Conservation (phyloP, 83 land plant genomes). For the Diphasiastrum complanatum region DNA sequence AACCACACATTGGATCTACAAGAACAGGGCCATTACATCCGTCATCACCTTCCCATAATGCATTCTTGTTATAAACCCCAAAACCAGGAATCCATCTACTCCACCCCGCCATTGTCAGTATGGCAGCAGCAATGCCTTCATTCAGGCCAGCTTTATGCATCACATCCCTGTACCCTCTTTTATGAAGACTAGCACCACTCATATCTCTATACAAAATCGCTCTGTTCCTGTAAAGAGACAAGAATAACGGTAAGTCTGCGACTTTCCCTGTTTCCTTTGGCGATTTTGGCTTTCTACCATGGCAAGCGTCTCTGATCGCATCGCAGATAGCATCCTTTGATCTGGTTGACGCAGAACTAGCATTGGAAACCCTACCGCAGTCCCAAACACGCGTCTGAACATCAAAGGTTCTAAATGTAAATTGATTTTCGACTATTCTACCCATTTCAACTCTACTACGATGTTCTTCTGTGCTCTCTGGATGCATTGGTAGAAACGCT, state of each 20-base stretch:
- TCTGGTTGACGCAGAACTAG: conserved; percentile 34
- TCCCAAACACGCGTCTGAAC: conserved; percentile 33
- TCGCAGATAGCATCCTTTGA: conserved; percentile 48
- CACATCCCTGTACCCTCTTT: conserved; percentile 41
- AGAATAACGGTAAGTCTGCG: conserved; percentile 39
- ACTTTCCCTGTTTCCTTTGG: conserved; percentile 24
- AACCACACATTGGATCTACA: conserved; percentile 52
- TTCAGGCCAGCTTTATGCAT: conserved; percentile 49
- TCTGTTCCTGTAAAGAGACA: conserved; percentile 36
- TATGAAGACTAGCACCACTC: conserved; percentile 45
- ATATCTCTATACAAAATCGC: conserved; percentile 39
- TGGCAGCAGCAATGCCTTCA: conserved; percentile 44
- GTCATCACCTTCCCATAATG: neutral
- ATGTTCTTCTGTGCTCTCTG: neutral
- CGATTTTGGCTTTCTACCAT: conserved; percentile 27
- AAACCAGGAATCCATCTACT: conserved; percentile 26
- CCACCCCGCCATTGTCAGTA: conserved; percentile 44
- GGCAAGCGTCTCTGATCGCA: conserved; percentile 30
- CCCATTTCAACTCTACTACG: neutral
- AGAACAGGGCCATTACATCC: conserved; percentile 11
- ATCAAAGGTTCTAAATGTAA: conserved; percentile 29
- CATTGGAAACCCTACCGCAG: conserved; percentile 25
- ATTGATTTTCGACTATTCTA: neutral
- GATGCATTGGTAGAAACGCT: neutral
- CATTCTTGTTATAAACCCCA: conserved; percentile 30